phyloP scores from a whole-genome alignment of 2,329 filamentous ascomycete species.

The Cladosporium austrohemisphaericum region DNA sequence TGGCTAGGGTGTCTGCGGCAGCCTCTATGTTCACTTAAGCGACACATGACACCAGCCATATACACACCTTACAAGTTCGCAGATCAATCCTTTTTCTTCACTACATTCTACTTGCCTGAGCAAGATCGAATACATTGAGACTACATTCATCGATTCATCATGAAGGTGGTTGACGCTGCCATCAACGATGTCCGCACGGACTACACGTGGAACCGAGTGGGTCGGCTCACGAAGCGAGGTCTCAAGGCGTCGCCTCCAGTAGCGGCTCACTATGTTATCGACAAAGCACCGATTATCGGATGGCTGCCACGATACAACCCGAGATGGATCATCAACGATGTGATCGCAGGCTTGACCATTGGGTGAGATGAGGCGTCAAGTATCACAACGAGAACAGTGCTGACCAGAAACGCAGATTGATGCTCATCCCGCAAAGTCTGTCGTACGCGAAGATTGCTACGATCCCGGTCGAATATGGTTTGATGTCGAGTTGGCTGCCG shows the following conservation, averaged over 20 bases:
- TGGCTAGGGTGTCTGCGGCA: not conserved
- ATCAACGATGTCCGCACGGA: constrained; percentile 22
- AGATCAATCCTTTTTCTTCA: not conserved
- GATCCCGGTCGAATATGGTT: constrained; percentile 58
- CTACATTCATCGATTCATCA: not conserved
- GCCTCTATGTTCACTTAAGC: constrained; percentile 1
- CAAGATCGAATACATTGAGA: not conserved
- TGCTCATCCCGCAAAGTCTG: constrained; percentile 58
- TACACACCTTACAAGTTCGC: not conserved
- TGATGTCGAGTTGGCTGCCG: constrained; percentile 59
- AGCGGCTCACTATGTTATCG: constrained; percentile 53
- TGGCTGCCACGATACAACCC: constrained; percentile 62
- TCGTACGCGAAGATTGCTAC: constrained; percentile 61
- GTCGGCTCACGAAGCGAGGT: constrained; percentile 32
- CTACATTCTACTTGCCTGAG: not conserved
- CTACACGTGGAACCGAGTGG: constrained; percentile 27
- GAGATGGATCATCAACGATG: constrained; percentile 59
- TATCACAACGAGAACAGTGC: not conserved
- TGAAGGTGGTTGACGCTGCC: constrained; percentile 15
- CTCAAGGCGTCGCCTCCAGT: constrained; percentile 48
- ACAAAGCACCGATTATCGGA: constrained; percentile 59
- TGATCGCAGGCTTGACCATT: constrained; percentile 59
- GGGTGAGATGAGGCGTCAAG: constrained; percentile 45
- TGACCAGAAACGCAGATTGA: constrained; percentile 15
- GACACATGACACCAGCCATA: constrained; percentile 3